Conservation (phyloP, 148 eudicot species). For the Oxyria digyna region DNA sequence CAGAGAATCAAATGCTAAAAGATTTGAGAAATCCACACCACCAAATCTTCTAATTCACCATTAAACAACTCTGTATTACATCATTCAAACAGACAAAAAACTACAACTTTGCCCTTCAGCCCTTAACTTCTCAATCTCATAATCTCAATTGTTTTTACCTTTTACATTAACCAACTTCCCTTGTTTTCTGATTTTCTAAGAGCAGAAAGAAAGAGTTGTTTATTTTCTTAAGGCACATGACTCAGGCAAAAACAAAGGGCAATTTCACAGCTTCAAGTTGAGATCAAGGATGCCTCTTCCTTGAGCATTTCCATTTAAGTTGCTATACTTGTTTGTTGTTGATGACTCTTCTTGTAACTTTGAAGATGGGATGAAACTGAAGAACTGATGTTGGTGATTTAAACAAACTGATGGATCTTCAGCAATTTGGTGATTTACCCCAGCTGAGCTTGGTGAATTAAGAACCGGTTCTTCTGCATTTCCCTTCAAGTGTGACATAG, state of each 20-base stretch:
- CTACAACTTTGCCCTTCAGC: too few species aligned
- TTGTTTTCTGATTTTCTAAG: too few species aligned
- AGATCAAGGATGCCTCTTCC: conserved; percentile 21
- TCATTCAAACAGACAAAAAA: too few species aligned
- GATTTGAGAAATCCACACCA: too few species aligned
- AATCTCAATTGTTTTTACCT: too few species aligned
- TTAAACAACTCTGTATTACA: too few species aligned
- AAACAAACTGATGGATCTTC: not conserved
- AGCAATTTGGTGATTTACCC: not conserved
- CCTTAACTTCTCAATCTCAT: too few species aligned
- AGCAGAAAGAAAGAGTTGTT: too few species aligned
- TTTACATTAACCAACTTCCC: too few species aligned
- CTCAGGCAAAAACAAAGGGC: not conserved
- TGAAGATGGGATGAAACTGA: conserved; percentile 4
- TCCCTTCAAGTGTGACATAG: conserved; percentile 4
- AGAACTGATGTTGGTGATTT: not conserved
- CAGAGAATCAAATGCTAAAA: too few species aligned
- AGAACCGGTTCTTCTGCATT: conserved; percentile 1
- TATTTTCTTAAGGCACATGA: not conserved
- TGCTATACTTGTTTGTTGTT: not conserved
- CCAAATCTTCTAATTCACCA: too few species aligned
- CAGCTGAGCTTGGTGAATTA: not conserved
- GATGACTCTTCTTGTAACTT: not conserved
- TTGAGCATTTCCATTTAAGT: conserved; percentile 5
- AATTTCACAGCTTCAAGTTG: conserved; percentile 14